Percentiles rank a stretch among this genome's conserved stretches.
Evolutionary conservation across 257 asterid species (phyloP).

Genomic region (Leonotis leonurus): DNA sequence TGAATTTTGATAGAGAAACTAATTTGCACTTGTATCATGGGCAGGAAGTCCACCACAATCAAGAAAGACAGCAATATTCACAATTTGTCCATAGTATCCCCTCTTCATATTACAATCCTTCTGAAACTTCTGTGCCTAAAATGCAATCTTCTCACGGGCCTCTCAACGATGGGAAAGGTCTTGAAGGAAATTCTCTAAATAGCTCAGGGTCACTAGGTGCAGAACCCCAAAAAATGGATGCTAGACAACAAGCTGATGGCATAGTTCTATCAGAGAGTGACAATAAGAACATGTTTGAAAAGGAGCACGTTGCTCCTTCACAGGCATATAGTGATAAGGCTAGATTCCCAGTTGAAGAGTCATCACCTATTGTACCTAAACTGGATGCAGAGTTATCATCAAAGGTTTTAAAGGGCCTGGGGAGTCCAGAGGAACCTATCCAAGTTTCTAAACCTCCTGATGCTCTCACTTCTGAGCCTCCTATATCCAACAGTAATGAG

Average conservation of each 20-base stretch:
- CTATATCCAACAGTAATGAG: slow-evolving; percentile 30
- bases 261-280: slow-evolving; percentile 22
- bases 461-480: slow-evolving; percentile 28
- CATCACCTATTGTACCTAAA: slow-evolving; percentile 22
- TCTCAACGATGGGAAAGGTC: slow-evolving; percentile 28
- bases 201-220: slow-evolving; percentile 17
- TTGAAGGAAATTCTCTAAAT: slow-evolving; percentile 32
- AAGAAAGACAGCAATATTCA: slow-evolving; percentile 24
- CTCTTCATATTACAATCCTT: slow-evolving; percentile 22
- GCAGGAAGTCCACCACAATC: slow-evolving; percentile 24
- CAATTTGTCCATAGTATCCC: slow-evolving; percentile 29
- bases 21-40: slow-evolving; percentile 28
- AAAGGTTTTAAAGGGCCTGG: slow-evolving; percentile 25
- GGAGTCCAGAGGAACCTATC: slow-evolving; percentile 31
- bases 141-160: slow-evolving; percentile 28
- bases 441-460: slow-evolving; percentile 38
- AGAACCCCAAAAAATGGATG: slow-evolving; percentile 28
- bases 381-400: slow-evolving; percentile 34
- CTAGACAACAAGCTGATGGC: slow-evolving; percentile 25
- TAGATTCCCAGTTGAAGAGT: slow-evolving; percentile 34
- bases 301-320: slow-evolving; percentile 28
- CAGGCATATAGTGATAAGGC: slow-evolving; percentile 27
- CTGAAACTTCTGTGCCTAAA: slow-evolving; percentile 34
- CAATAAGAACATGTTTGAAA: slow-evolving; percentile 7
- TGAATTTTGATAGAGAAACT: slow-evolving; percentile 31